Base-by-base conservation (phyloP, 75 land plant genomes). In the Picea sitchensis region DNA sequence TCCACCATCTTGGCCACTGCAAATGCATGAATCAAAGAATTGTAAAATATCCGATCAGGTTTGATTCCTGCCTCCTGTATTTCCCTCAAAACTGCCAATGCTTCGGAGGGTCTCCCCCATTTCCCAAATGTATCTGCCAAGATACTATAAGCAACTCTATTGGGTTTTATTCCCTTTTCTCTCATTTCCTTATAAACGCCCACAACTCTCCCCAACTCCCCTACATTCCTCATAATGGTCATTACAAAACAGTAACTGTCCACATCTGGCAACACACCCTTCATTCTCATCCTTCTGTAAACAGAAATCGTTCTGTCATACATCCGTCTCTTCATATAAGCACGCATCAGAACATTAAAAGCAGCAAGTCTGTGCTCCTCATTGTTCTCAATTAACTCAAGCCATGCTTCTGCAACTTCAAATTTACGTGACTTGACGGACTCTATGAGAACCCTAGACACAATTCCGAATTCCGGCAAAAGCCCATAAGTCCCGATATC, bases 121-220 rank as follows among this genome's bases (percentile, higher is more conserved):
- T 81, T 89, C 74, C 90, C 91, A 68, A 94, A 69, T 15, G 88
- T 77, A 76, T 88, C 88, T 32, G 78, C 88, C 20, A 90, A 30
- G 12, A 85, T 79, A 44, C 74, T 71, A 44, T 82, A 87, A 32
- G 81, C 67, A 14, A 62, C 59, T 26, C 32, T 76, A 4, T 34
- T 51, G 12, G 57, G 44, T 38, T 51, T 31, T 5, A 83, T 15
- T 58, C 77, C 72, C 15, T 59, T 68, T 11, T 57, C 64, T 54
- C 73, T 80, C 57, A 84, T 63, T 30, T 85, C 84, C 47, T 58
- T 11, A 61, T 81, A 89, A 4, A 87, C 34, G 13, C 71, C 65
- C 18, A 84, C 32, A 32, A 80, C 90, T 51, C 76, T 81, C 4
- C 78, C 77, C 15, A 59, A 18, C 38, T 86, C 78, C 9, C 85